A percentile compares a stretch with the other conserved stretches of the same genome.
Evolutionary conservation across 352 stramenopile genomes (phyloP).

Genomic region (Phytophthora hybrid): DNA sequence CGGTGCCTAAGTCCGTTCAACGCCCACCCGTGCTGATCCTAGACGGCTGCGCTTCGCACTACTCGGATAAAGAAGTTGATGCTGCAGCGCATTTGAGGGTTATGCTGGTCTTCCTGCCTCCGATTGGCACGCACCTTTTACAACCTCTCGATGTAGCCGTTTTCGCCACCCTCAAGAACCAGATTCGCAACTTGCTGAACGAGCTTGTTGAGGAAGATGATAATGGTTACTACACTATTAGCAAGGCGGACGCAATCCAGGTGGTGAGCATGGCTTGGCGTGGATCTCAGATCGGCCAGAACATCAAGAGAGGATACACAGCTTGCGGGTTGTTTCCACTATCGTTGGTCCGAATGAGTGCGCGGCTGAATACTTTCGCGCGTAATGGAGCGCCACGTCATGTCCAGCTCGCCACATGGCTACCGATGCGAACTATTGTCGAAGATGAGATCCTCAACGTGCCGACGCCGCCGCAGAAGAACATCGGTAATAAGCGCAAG

Average conservation of each 20-base stretch:
- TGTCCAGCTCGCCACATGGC: conserved; percentile 4
- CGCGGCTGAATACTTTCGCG: not conserved
- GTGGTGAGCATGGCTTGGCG: conserved; percentile 23
- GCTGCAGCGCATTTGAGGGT: conserved; percentile 3
- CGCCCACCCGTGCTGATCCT: conserved; percentile 17
- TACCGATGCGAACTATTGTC: not conserved
- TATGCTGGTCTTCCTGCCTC: conserved; percentile 19
- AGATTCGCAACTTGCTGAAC: conserved; percentile 12
- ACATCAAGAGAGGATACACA: conserved; percentile 18
- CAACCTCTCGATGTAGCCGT: conserved; percentile 31
- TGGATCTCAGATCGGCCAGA: conserved; percentile 11
- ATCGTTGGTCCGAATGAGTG: conserved; percentile 24
- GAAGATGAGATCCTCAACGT: conserved; percentile 6
- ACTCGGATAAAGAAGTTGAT: conserved; percentile 9
- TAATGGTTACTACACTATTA: conserved; percentile 15
- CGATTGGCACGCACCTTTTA: conserved; percentile 29
- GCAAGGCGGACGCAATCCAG: conserved; percentile 16
- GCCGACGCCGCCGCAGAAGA: not conserved
- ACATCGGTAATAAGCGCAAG: not conserved
- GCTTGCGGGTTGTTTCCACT: conserved; percentile 23
- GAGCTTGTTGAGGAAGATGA: conserved; percentile 25
- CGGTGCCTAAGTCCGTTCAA: not conserved
- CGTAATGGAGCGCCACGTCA: conserved; percentile 1
- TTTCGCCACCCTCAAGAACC: not conserved
- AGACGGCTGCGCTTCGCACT: conserved; percentile 29